Evolutionary conservation across 352 stramenopile genomes (phyloP).

Genomic region (Phytophthora fragariae): DNA sequence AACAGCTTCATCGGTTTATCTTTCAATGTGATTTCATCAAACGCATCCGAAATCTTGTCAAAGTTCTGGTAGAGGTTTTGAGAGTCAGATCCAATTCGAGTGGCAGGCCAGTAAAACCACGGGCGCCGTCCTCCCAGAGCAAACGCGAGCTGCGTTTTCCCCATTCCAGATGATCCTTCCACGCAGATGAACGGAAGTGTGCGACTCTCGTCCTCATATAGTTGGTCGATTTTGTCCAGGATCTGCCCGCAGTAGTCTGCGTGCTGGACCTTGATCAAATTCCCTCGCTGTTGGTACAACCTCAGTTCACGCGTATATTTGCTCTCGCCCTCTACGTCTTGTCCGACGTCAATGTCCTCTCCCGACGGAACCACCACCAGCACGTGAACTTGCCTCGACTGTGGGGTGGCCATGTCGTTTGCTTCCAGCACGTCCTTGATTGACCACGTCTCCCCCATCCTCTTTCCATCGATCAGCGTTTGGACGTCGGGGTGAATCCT

Average conservation of each 20-base stretch:
- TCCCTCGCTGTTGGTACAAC: not conserved
- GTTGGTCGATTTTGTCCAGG: constrained; percentile 11
- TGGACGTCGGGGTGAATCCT: no score
- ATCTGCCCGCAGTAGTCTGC: constrained; percentile 4
- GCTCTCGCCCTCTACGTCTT: no score
- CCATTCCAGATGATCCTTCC: constrained; percentile 21
- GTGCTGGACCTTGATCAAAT: not conserved
- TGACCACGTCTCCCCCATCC: no score
- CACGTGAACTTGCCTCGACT: no score
- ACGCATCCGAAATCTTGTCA: not conserved
- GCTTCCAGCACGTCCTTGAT: no score
- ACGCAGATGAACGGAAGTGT: constrained; percentile 17
- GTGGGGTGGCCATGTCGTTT: no score
- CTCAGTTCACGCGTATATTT: not conserved
- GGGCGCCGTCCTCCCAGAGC: constrained; percentile 11
- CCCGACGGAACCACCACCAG: no score
- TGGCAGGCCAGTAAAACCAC: constrained; percentile 19
- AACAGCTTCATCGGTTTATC: not conserved
- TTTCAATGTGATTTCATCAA: not conserved
- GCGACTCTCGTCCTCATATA: not conserved
- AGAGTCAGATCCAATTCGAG: not conserved
- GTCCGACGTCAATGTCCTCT: no score
- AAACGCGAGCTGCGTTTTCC: constrained; percentile 23
- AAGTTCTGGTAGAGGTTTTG: constrained; percentile 8
- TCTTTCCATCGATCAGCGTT: no score